These are phyloP conservation scores for Chytriomyces sp. DNA, from an alignment of 192 early-diverging fungal genomes.

Conservation along the genomic window DNA sequence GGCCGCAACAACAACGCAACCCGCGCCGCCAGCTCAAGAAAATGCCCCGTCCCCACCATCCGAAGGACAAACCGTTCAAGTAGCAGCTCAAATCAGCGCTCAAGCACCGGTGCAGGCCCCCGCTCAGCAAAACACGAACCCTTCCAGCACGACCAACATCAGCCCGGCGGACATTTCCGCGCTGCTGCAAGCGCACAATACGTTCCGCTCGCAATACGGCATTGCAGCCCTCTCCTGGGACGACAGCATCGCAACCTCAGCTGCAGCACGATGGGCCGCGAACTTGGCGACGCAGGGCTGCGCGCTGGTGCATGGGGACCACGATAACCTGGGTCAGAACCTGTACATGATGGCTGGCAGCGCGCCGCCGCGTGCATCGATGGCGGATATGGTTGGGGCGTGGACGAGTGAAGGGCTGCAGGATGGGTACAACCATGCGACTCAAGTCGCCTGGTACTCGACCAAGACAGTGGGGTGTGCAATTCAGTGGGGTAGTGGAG, in stretches of 20 bases:
- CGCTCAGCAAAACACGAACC: no score
- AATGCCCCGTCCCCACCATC: background rate
- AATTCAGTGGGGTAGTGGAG: constrained; percentile 16
- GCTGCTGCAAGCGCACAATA: constrained; percentile 11
- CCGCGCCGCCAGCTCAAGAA: background rate
- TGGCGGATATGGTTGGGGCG: constrained; percentile 2
- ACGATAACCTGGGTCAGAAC: constrained; percentile 9
- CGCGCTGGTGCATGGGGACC: constrained; percentile 1
- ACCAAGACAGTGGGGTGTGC: constrained; percentile 10
- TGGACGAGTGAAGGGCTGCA: background rate
- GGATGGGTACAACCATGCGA: constrained; percentile 11
- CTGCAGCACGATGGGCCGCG: background rate
- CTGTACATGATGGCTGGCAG: background rate
- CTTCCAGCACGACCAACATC: background rate
- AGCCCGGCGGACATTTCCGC: background rate
- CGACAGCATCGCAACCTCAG: background rate
- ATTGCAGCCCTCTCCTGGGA: background rate
- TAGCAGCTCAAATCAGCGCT: background rate
- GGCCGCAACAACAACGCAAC: background rate
- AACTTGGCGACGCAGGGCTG: constrained; percentile 5
- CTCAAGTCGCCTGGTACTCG: constrained; percentile 11
- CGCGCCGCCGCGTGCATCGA: background rate
- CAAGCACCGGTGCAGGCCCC: background rate
- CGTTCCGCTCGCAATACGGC: constrained; percentile 8
- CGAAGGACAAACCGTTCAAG: background rate